These are phyloP conservation scores for Chaetomium olivaceum DNA, from an alignment of 2,329 filamentous ascomycete species.

Conservation along the genomic window DNA sequence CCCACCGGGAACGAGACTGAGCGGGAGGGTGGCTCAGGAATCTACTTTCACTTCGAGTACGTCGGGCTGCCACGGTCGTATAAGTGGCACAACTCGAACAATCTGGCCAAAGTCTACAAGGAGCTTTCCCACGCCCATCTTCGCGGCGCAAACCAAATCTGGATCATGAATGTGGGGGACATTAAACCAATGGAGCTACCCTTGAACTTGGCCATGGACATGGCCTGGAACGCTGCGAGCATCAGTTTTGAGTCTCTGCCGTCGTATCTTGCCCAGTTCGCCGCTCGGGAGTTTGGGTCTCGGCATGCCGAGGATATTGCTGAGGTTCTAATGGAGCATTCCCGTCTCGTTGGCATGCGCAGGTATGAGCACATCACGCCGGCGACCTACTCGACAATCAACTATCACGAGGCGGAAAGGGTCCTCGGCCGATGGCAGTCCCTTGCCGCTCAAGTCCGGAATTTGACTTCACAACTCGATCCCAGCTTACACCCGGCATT, in stretches of 20 bases:
- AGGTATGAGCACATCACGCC: not conserved
- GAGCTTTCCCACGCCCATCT: conserved; percentile 2
- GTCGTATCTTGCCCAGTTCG: not conserved
- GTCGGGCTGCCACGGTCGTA: conserved; percentile 62
- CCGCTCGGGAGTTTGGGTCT: not conserved
- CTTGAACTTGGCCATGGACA: not conserved
- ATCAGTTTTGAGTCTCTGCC: not conserved
- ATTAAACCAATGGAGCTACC: conserved; percentile 5
- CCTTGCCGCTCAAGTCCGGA: not conserved
- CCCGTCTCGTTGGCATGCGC: not conserved
- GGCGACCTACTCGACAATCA: not conserved
- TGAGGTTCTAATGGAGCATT: conserved; percentile 1
- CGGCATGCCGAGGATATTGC: not conserved
- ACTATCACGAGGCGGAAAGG: not conserved
- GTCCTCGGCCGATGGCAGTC: not conserved
- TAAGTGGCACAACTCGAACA: conserved; percentile 63
- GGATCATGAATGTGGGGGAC: conserved; percentile 5
- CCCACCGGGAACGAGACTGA: conserved; percentile 54
- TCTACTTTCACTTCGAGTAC: conserved; percentile 62
- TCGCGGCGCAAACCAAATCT: not conserved
- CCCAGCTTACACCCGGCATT: not conserved
- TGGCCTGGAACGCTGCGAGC: conserved; percentile 2
- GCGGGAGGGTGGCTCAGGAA: conserved; percentile 57
- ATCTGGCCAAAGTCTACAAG: conserved; percentile 13
- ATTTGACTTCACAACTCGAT: not conserved